Evolutionary conservation across 768 basidiomycete genomes (phyloP).

Genomic region (Mycena chlorophos): DNA sequence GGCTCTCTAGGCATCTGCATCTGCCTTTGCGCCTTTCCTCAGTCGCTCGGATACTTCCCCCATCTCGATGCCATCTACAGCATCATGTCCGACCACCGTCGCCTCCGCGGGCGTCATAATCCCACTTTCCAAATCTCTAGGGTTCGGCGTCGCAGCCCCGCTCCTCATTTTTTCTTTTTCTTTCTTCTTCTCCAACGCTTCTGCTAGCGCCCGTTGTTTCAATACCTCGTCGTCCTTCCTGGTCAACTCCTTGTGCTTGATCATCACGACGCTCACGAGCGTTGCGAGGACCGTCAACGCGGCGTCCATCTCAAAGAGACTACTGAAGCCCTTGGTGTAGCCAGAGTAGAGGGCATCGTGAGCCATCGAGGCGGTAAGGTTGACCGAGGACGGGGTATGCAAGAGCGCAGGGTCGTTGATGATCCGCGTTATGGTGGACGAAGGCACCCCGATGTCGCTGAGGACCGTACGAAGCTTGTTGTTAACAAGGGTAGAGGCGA

Average conservation of each 20-base stretch:
- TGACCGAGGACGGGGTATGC: conserved; percentile 31
- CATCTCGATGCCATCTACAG: background rate
- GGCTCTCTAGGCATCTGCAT: too few species aligned
- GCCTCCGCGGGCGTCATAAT: background rate
- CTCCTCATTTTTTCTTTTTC: background rate
- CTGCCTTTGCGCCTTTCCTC: too few species aligned
- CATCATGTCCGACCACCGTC: background rate
- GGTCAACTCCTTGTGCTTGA: conserved; percentile 60
- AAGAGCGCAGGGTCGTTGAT: conserved; percentile 50
- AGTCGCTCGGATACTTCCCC: background rate
- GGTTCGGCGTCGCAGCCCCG: background rate
- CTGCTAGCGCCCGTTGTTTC: conserved; percentile 38
- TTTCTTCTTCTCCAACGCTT: conserved; percentile 10
- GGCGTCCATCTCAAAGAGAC: conserved; percentile 63
- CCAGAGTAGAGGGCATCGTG: conserved; percentile 45
- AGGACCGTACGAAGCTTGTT: conserved; percentile 49
- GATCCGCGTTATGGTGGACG: conserved; percentile 41
- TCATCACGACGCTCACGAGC: conserved; percentile 57
- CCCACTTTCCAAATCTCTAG: background rate
- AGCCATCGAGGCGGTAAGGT: conserved; percentile 40
- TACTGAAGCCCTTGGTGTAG: conserved; percentile 57
- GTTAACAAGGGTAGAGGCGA: conserved; percentile 63
- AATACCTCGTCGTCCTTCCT: conserved; percentile 55
- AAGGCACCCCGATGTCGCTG: conserved; percentile 37
- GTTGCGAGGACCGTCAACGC: conserved; percentile 54